Conservation (phyloP, 73 alveolate species). For the Durusdinium trenchii region DNA sequence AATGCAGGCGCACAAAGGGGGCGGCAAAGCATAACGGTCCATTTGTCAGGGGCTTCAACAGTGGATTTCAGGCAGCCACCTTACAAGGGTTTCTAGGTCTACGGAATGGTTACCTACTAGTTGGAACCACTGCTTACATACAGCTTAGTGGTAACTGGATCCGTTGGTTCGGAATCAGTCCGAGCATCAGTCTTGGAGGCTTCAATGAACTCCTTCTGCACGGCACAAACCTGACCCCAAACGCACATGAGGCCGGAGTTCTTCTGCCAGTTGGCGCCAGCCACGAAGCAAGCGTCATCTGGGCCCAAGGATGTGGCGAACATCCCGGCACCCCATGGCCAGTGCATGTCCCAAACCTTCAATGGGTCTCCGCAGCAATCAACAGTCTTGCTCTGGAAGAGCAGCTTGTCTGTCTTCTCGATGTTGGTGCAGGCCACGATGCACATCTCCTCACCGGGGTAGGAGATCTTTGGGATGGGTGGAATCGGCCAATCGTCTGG, state of each 20-base stretch:
- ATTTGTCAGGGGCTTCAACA: too few relatives aligned
- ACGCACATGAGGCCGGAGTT: constrained; percentile 87
- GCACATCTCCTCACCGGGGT: constrained; percentile 95
- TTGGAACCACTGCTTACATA: too few relatives aligned
- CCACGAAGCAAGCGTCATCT: constrained; percentile 95
- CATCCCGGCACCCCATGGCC: constrained; percentile 96
- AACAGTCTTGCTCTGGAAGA: constrained; percentile 86
- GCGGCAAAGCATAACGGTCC: too few relatives aligned
- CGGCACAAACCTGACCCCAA: constrained; percentile 95
- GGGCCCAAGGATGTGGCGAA: constrained; percentile 95
- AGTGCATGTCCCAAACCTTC: constrained; percentile 86
- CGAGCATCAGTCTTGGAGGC: constrained; percentile 69
- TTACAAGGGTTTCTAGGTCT: too few relatives aligned
- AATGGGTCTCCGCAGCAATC: constrained; percentile 81
- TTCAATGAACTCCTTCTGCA: constrained; percentile 94
- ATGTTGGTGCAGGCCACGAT: constrained; percentile 92
- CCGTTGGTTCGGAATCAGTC: too few relatives aligned
- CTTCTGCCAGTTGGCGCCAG: constrained; percentile 95
- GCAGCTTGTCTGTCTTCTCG: constrained; percentile 88
- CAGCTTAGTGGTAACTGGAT: too few relatives aligned
- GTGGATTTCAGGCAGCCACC: too few relatives aligned
- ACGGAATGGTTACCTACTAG: too few relatives aligned
- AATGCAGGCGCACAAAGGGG: too few relatives aligned
- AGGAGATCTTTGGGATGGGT: constrained; percentile 93
- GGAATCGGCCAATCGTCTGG: constrained; percentile 95